Conservation (phyloP, 179 eudicot genomes). For the Nepenthes alata region DNA sequence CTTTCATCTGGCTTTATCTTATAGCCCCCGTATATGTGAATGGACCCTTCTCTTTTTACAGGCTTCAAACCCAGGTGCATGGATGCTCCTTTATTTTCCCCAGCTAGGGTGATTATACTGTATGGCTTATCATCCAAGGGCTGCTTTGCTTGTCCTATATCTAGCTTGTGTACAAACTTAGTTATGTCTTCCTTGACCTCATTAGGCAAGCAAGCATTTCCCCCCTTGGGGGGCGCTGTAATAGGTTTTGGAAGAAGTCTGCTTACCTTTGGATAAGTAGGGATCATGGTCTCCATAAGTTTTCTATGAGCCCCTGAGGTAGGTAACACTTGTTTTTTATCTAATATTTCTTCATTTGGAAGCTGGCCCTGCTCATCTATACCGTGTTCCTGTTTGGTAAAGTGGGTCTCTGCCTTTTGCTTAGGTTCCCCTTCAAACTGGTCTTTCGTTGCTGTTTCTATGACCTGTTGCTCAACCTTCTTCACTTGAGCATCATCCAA, state of each 20-base stretch:
- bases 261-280: conserved; percentile 13
- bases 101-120: conserved; percentile 49
- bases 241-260: conserved; percentile 17
- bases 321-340: no score
- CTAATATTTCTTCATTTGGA: no score
- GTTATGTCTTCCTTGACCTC: conserved; percentile 34
- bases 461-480: conserved; percentile 8
- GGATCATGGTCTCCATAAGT: conserved; percentile 12
- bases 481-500: conserved; percentile 15
- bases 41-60: conserved; percentile 22
- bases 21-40: conserved; percentile 56
- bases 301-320: no score
- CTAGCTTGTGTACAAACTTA: conserved; percentile 25
- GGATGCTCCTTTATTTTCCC: conserved; percentile 69
- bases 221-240: conserved; percentile 9
- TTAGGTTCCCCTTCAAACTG: conserved; percentile 12
- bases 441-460: neutral
- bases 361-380: no score
- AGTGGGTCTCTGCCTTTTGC: conserved; percentile 9
- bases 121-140: conserved; percentile 16
- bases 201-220: conserved; percentile 1
- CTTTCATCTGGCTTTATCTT: conserved; percentile 35
- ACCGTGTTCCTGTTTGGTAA: neutral
- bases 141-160: conserved; percentile 17
- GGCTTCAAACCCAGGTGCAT: conserved; percentile 45